Percentiles rank a stretch among this genome's conserved stretches.
These are phyloP conservation scores for Clavaria fumosa DNA, from an alignment of 768 basidiomycete species.

Conservation along the genomic window DNA sequence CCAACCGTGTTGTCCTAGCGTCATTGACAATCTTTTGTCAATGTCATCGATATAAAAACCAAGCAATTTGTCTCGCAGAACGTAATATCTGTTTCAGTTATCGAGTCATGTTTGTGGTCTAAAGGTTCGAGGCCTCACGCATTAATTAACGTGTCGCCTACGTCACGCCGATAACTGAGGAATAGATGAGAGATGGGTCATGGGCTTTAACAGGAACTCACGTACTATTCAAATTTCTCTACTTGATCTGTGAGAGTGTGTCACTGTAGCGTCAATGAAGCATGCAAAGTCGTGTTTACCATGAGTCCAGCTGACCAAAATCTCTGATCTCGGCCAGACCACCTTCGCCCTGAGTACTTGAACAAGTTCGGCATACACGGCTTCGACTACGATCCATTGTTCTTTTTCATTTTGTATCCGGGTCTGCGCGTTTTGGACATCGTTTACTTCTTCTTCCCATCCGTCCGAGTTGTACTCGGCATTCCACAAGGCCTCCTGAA, in stretches of 20 bases:
- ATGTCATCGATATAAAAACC: constrained; percentile 51
- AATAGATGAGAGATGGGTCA: too few species aligned
- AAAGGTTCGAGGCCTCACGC: constrained; percentile 36
- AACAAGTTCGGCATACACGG: constrained; percentile 69
- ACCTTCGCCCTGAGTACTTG: constrained; percentile 56
- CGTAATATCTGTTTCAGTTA: constrained; percentile 50
- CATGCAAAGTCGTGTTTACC: constrained; percentile 27
- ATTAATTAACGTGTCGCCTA: constrained; percentile 79
- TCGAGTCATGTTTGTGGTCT: not conserved
- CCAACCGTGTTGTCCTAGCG: constrained; percentile 41
- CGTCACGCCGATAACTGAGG: constrained; percentile 63
- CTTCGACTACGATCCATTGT: constrained; percentile 48
- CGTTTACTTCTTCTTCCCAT: too few species aligned
- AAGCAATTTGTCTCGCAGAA: constrained; percentile 75
- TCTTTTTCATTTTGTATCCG: too few species aligned
- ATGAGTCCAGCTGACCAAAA: constrained; percentile 44
- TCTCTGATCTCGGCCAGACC: constrained; percentile 36
- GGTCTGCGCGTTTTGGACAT: too few species aligned
- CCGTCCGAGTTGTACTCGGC: constrained; percentile 34
- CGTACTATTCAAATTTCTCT: too few species aligned
- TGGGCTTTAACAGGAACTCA: too few species aligned
- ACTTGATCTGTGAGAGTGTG: constrained; percentile 42
- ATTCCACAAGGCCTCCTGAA: constrained; percentile 78
- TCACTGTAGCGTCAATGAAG: not conserved
- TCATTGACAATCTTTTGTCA: constrained; percentile 32